Evolutionary conservation across 176 grass and related monocot species (phyloP).

Genomic region (Cenchrus americanus): DNA sequence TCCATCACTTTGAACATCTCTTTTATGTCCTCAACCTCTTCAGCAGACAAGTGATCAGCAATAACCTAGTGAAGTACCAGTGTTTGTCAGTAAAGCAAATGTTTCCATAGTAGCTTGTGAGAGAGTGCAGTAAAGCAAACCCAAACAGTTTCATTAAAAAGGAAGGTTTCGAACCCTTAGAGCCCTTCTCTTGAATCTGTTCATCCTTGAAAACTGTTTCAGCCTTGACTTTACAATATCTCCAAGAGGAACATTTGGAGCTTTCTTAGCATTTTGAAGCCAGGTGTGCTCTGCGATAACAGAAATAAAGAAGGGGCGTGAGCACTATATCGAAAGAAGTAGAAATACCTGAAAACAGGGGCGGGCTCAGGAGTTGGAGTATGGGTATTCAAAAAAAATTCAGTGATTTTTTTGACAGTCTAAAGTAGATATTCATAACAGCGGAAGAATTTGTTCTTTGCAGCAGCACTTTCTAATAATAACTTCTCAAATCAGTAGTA

Average conservation of each 20-base stretch:
- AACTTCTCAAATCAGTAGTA: no score
- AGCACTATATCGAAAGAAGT: background rate
- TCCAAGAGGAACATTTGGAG: slow-evolving; percentile 98
- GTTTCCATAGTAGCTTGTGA: background rate
- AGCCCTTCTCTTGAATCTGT: slow-evolving; percentile 98
- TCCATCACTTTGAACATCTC: slow-evolving; percentile 90
- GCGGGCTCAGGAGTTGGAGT: no score
- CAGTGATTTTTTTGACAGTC: no score
- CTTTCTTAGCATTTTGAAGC: slow-evolving; percentile 99
- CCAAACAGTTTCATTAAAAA: slow-evolving; percentile 2
- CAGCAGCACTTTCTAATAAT: no score
- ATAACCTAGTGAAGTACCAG: slow-evolving; percentile 59
- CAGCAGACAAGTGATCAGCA: slow-evolving; percentile 80
- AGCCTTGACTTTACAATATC: slow-evolving; percentile 98
- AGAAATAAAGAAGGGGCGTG: slow-evolving; percentile 14
- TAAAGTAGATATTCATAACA: no score
- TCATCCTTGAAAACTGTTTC: slow-evolving; percentile 99
- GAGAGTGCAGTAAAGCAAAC: background rate
- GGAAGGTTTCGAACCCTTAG: slow-evolving; percentile 60
- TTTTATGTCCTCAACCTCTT: slow-evolving; percentile 92
- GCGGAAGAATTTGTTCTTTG: no score
- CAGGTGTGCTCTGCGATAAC: slow-evolving; percentile 74
- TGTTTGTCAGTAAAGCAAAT: slow-evolving; percentile 21
- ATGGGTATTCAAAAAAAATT: no score
- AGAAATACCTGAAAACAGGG: background rate